Evolutionary conservation across 495 filamentous ascomycete species (phyloP), one percentile per base, ranked within the genome.

Genomic region (Chaetomium fimeti): DNA sequence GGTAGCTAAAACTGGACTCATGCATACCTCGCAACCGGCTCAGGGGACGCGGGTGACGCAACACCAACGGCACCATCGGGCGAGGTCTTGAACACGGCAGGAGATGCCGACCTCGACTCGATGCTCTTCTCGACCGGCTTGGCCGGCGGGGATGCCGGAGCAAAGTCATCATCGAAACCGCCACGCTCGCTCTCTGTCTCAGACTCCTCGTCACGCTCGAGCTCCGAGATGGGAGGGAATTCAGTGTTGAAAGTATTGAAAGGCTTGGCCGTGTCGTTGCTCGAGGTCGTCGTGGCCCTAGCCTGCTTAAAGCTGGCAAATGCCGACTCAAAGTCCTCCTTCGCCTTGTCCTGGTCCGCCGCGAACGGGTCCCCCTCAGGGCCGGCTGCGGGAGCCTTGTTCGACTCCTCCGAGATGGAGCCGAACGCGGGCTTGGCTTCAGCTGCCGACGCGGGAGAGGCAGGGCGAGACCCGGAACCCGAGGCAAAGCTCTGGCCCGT

Each of bases 151-250:
- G 87, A 89, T 20, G 82, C 82, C 52, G 90, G 85, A 4, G 90
- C 87, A 69, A 98, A 97, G 69, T 97, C 88, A 72, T 98, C 93
- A 61, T 93, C 93, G 71, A 98, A 98, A 0, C 93, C 90, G 51
- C 81, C 87, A 47, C 90, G 68, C 42, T 84, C 91, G 67, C 84
- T 88, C n/a, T 88, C 91, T 63, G 89, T 91, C 40, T 93, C 91
- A 3, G 77, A 88, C 62, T 74, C 72, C 16, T 93, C 91, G 65
- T 94, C 91, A 56, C 88, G 81, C 49, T 88, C 87, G 40, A 97
- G 73, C 69, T 97, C 93, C 43, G 87, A 88, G 62, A 98, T 96
- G 1, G 94, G 94, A 40, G 95, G 95, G 77, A 98, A 98, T 71
- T 98, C 94, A n/a, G 84, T 62, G 63, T 68, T 68, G 57, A 78